Conservation (phyloP, 768 basidiomycete genomes). For the Boletus rubropictus region DNA sequence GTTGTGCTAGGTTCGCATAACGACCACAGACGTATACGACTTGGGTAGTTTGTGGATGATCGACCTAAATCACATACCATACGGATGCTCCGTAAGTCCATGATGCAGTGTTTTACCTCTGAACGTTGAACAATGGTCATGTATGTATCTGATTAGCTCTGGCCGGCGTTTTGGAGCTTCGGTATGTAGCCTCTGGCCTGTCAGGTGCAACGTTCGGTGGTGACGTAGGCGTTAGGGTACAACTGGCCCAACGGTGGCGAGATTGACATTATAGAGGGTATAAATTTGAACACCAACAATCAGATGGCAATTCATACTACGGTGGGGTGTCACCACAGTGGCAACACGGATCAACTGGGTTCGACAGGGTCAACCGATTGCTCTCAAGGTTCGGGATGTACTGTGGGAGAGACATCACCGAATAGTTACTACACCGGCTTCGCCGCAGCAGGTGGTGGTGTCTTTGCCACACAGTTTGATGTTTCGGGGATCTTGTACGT, state of each 20-base stretch:
- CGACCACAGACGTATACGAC: constrained; percentile 37
- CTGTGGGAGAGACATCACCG: constrained; percentile 25
- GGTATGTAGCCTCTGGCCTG: constrained; percentile 11
- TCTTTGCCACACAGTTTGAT: constrained; percentile 68
- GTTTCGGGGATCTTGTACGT: constrained; percentile 45
- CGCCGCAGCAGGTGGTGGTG: constrained; percentile 45
- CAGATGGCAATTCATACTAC: constrained; percentile 55
- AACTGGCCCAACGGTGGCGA: constrained; percentile 46
- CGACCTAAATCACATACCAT: constrained; percentile 46
- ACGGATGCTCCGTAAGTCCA: constrained; percentile 49
- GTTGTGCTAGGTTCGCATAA: constrained; percentile 38
- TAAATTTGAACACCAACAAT: constrained; percentile 47
- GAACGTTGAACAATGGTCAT: not conserved
- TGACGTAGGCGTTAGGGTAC: constrained; percentile 9
- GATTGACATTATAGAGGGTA: constrained; percentile 57
- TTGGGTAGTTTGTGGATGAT: constrained; percentile 44
- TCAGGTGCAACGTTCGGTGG: not conserved
- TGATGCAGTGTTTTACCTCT: not conserved
- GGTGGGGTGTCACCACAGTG: constrained; percentile 33
- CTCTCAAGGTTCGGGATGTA: constrained; percentile 25
- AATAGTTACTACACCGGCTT: constrained; percentile 27
- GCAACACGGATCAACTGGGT: constrained; percentile 31
- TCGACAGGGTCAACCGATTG: constrained; percentile 22
- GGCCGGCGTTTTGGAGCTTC: constrained; percentile 32
- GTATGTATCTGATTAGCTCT: constrained; percentile 13